phyloP scores from a whole-genome alignment of 768 basidiomycete genomes.

The Lactarius pseudohatsudake region DNA sequence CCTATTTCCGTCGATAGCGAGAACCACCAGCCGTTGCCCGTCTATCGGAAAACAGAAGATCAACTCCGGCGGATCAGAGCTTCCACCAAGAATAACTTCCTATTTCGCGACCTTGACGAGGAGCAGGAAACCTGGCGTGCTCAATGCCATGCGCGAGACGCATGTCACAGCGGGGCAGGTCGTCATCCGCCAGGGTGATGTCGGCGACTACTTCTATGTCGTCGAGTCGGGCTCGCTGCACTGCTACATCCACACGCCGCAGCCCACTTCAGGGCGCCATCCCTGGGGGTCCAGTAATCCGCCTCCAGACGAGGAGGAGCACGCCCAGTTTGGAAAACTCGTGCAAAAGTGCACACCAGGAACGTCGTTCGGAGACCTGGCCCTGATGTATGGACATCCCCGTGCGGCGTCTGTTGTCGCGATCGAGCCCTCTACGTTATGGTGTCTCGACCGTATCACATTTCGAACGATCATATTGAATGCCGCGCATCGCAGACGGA shows the following conservation, averaged over 20 bases:
- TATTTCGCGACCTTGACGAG: slow-evolving; percentile 95
- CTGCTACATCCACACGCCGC: slow-evolving; percentile 75
- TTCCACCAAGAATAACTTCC: slow-evolving; percentile 85
- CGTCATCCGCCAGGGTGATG: slow-evolving; percentile 96
- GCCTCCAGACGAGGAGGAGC: slow-evolving; percentile 42
- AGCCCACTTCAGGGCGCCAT: slow-evolving; percentile 42
- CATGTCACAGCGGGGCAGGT: slow-evolving; percentile 69
- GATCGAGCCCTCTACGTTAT: slow-evolving; percentile 77
- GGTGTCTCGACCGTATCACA: slow-evolving; percentile 96
- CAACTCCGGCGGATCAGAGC: slow-evolving; percentile 86
- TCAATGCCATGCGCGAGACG: slow-evolving; percentile 94
- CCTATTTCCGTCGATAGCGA: slow-evolving; percentile 82
- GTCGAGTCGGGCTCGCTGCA: slow-evolving; percentile 87
- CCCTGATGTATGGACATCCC: slow-evolving; percentile 96
- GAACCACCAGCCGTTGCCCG: slow-evolving; percentile 65
- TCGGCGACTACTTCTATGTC: slow-evolving; percentile 97
- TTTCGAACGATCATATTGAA: slow-evolving; percentile 98
- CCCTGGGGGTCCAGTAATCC: slow-evolving; percentile 54
- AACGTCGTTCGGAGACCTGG: slow-evolving; percentile 91
- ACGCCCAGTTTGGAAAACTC: slow-evolving; percentile 72
- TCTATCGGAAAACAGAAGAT: slow-evolving; percentile 74
- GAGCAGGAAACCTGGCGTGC: slow-evolving; percentile 91
- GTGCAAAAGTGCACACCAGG: slow-evolving; percentile 86
- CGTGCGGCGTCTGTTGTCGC: slow-evolving; percentile 93
- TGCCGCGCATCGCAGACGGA: slow-evolving; percentile 83